Conservation (phyloP, 148 eudicot genomes). For the Persicaria maculosa region DNA sequence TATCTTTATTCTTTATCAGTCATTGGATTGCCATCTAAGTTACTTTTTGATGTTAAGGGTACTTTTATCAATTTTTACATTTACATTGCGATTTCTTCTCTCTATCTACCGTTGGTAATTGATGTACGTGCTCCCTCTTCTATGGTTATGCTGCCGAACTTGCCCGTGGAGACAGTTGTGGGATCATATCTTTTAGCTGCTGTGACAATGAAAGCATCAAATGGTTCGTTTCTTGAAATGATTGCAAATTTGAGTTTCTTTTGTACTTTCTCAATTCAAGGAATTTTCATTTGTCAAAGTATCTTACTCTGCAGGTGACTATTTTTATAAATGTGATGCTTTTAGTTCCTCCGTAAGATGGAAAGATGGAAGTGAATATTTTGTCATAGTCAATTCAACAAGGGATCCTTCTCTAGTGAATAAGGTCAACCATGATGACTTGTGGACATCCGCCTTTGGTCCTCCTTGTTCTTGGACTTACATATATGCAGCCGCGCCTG, state of each 20-base stretch:
- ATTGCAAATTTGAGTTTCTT: background rate
- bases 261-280: background rate
- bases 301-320: slow-evolving; percentile 41
- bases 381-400: slow-evolving; percentile 46
- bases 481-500: slow-evolving; percentile 48
- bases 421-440: slow-evolving; percentile 20
- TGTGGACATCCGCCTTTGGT: slow-evolving; percentile 19
- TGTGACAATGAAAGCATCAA: slow-evolving; percentile 64
- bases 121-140: slow-evolving; percentile 75
- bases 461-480: slow-evolving; percentile 66
- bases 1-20: background rate
- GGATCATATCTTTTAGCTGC: slow-evolving; percentile 75
- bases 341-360: slow-evolving; percentile 61
- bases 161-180: slow-evolving; percentile 73
- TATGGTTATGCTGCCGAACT: slow-evolving; percentile 63
- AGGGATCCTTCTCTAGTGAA: slow-evolving; percentile 27
- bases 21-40: background rate
- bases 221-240: slow-evolving; percentile 34
- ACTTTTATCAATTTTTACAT: slow-evolving; percentile 7
- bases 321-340: slow-evolving; percentile 70
- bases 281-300: slow-evolving; percentile 4
- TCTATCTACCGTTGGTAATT: slow-evolving; percentile 38
- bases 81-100: slow-evolving; percentile 10
- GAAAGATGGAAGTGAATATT: slow-evolving; percentile 58
- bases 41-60: slow-evolving; percentile 10